Evolutionary conservation across 257 asterid genomes (phyloP), one percentile per base, ranked within the genome.

Genomic region (Solanum ossicruentum): DNA sequence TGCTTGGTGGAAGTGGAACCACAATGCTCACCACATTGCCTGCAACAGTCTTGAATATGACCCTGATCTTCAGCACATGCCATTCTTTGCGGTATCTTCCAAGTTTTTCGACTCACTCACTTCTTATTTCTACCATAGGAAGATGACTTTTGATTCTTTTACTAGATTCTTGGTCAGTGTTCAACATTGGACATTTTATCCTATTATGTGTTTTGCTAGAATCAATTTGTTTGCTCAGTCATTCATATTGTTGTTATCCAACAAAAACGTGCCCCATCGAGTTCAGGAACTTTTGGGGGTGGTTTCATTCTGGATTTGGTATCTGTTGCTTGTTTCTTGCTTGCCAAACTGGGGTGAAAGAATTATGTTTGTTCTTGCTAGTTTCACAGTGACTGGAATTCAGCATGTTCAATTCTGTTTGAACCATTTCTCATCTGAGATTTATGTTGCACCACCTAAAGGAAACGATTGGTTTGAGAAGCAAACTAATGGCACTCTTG

Each of bases 401-500:
- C 99, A 95, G 72, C 99, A 95, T 77, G 90, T 94, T 5, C 99
- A 95, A 61, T 93, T 95, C 90, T 89, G 92, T 57, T 78, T 95
- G 85, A 94, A 95, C 88, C 99, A 95, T 79, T 95, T 95, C 85
- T 95, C 99, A 0, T 86, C 95, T 0, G 87, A 85, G 41, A 90
- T 92, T 12, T 96, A 94, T 36, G 83, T 96, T 5, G 99, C 98
- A 20, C 86, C 83, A 11, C 99, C 98, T 1, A 88, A 28, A 17
- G 98, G 98, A 57, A 92, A 93, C 71, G 97, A 94, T 81, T 96
- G 99, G 99, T 94, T 93, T 26, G 94, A 96, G 90, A 96, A 92
- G 92, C 99, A 96, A 85, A 94, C 98, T 0, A 36, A 79, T 52
- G 98, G 98, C 2, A 87, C 91, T 18, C 92, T 96, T 12, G 86